A percentile compares a stretch with the other conserved stretches of the same genome.
Conservation (phyloP, 148 eudicot species). For the Polygonum aviculare region DNA sequence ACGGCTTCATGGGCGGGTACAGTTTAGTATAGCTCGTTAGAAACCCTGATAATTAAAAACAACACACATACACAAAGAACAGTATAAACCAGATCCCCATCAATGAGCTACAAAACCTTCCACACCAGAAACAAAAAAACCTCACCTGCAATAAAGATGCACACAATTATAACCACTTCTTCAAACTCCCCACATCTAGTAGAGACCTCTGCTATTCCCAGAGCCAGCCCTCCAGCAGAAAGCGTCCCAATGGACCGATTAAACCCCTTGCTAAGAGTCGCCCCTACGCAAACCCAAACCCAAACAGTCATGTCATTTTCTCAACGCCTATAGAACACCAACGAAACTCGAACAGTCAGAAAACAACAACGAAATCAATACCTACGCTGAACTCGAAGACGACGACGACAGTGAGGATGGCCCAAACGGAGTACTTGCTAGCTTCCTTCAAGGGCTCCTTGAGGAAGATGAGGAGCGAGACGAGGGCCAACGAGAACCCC, state of each 20-base stretch:
- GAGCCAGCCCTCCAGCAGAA: constrained; percentile 43
- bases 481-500: constrained; percentile 40
- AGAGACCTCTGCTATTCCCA: constrained; percentile 42
- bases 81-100: not conserved
- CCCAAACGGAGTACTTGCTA: constrained; percentile 45
- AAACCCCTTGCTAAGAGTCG: constrained; percentile 43
- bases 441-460: constrained; percentile 26
- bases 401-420: constrained; percentile 47
- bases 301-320: too few species aligned
- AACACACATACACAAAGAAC: too few species aligned
- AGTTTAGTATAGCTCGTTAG: constrained; percentile 31
- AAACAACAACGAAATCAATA: constrained; percentile 10
- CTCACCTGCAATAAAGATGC: constrained; percentile 43
- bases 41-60: constrained; percentile 29
- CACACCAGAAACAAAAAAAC: not conserved
- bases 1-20: constrained; percentile 38
- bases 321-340: not conserved
- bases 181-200: constrained; percentile 19
- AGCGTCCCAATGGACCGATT: constrained; percentile 49
- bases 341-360: not conserved
- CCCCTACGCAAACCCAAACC: constrained; percentile 7
- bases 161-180: constrained; percentile 24
- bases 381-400: constrained; percentile 55
- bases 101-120: not conserved
- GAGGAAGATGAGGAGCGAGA: constrained; percentile 41